These are phyloP conservation scores for Coemansia sp. DNA, from an alignment of 192 early-diverging fungal genomes.

Conservation along the genomic window DNA sequence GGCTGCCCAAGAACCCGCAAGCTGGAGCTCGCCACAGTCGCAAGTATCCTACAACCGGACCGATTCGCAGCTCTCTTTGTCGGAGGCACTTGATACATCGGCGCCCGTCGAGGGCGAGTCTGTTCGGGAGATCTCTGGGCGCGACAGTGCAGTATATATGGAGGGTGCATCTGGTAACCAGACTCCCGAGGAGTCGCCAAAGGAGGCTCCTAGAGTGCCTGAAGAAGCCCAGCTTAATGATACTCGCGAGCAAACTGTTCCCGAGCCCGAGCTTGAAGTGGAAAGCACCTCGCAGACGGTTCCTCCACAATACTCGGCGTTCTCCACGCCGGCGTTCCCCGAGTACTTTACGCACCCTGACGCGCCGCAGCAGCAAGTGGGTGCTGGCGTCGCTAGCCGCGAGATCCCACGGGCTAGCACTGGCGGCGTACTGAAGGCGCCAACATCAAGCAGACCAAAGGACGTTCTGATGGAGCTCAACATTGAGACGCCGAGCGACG, in stretches of 20 bases:
- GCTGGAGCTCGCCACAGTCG: slow-evolving; percentile 31
- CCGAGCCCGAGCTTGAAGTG: slow-evolving; percentile 1
- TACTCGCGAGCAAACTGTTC: not conserved
- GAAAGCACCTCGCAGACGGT: not conserved
- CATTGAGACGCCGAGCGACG: slow-evolving; percentile 44
- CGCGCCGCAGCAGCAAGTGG: slow-evolving; percentile 22
- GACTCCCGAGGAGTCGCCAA: not conserved
- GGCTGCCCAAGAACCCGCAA: slow-evolving; percentile 10
- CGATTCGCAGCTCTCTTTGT: slow-evolving; percentile 28
- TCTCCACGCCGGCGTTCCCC: slow-evolving; percentile 46
- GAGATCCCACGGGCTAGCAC: slow-evolving; percentile 34
- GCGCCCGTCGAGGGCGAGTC: slow-evolving; percentile 2
- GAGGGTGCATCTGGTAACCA: slow-evolving; percentile 14
- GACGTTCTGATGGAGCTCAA: slow-evolving; percentile 52
- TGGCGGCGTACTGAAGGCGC: not conserved
- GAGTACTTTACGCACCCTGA: slow-evolving; percentile 41
- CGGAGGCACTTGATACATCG: slow-evolving; percentile 6
- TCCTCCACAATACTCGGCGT: slow-evolving; percentile 26
- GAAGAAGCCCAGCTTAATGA: not conserved
- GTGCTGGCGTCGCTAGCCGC: slow-evolving; percentile 17
- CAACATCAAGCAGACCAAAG: slow-evolving; percentile 24
- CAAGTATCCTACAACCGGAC: slow-evolving; percentile 44
- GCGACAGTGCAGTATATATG: slow-evolving; percentile 48
- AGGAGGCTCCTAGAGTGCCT: slow-evolving; percentile 7
- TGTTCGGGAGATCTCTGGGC: slow-evolving; percentile 15